A percentile compares a stretch with the other conserved stretches of the same genome.
Evolutionary conservation across 805 yeast genomes (phyloP).

Genomic region (Wickerhamiella siamensis): DNA sequence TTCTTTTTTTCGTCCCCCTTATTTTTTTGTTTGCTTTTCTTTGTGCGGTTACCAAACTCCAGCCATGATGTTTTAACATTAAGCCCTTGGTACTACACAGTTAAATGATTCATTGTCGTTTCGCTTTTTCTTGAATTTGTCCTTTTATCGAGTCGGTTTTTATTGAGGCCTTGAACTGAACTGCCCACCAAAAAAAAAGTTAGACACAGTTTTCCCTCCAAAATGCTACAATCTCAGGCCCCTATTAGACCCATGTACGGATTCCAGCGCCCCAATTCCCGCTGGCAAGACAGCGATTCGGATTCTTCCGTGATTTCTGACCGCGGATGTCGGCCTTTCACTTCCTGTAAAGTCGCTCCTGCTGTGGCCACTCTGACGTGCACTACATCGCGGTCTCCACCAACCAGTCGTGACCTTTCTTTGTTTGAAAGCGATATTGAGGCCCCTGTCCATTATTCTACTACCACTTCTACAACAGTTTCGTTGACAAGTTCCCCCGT

Average conservation of each 20-base stretch:
- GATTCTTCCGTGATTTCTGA: neutral
- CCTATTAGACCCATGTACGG: neutral
- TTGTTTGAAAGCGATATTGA: neutral
- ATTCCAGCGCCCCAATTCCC: neutral
- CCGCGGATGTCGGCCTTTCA: slow-evolving; percentile 2
- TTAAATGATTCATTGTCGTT: too few relatives aligned
- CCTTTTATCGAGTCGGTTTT: neutral
- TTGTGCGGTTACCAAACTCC: neutral
- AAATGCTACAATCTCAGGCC: neutral
- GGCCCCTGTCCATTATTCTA: neutral
- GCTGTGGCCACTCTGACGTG: slow-evolving; percentile 1
- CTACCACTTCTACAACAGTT: neutral
- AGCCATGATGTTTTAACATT: neutral
- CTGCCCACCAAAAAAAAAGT: too few relatives aligned
- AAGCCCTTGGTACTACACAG: too few relatives aligned
- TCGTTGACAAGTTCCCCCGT: neutral
- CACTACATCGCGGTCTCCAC: neutral
- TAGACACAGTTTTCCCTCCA: too few relatives aligned
- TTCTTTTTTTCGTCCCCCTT: neutral
- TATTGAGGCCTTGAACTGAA: neutral
- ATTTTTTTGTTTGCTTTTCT: neutral
- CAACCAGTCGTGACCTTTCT: too few relatives aligned
- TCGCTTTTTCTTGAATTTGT: neutral
- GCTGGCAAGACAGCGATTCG: neutral
- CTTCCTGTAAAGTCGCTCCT: neutral